Evolutionary conservation across 2,329 filamentous ascomycete genomes (phyloP), one percentile per base, ranked within the genome.

Genomic region (Nannizzia gypsea): DNA sequence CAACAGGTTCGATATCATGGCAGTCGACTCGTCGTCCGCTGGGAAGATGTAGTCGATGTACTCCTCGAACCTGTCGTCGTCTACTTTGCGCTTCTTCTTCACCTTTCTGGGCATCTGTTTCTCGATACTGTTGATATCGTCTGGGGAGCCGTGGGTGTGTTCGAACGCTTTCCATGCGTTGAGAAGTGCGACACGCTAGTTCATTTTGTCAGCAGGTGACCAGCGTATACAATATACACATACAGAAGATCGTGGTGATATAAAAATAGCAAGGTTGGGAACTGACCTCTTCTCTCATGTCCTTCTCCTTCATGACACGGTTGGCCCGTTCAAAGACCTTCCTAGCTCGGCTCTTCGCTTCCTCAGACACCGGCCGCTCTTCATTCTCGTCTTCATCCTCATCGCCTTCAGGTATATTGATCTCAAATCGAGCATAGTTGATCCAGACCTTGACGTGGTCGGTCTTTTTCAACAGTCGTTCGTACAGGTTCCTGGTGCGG

Each of bases 371-470:
- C 1, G 80, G 77, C 46, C 74, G 74, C 60, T 81, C 81, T 52
- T 81, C 80, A 75, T 86, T 76, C 20, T 82, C 77, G 6, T 46
- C 56, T 46, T 28, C 56, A 46, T 46, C 56, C 22, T 40, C 56
- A 2, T 79, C 79, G 8, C 80, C 80, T 60, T 95, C 90, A 50
- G 90, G 90, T 0, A 96, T 85, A 71, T 93, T 92, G 77, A 97
- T 89, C 74, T 99, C 93, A 70, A 99, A 97, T 72, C 95, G 89
- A n/a, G 93, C 93, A 75, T 92, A 99, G 72, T 89, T 92, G 73
- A 93, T 95, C 93, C 93, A 99, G 62, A 99, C 93, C 79, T 97
- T 99, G 79, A 96, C 90, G 70, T 99, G 93, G 69, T 93, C 87
- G n/a, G 93, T 96, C 83, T 95, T 96, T 68, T 89, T 80, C 48